Conservation (phyloP, 2,329 filamentous ascomycete species). For the Metarhizium rileyi region DNA sequence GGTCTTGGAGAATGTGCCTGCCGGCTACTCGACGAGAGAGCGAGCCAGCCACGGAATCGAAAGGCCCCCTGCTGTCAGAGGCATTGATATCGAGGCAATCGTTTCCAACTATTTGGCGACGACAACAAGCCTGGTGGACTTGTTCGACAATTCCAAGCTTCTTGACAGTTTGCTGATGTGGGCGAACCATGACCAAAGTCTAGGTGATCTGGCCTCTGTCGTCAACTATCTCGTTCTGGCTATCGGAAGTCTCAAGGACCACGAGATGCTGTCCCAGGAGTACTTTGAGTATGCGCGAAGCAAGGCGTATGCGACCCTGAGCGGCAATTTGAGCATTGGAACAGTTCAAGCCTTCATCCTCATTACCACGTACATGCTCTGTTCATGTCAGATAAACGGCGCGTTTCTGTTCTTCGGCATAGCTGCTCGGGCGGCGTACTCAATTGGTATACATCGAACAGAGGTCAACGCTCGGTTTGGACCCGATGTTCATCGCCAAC, state of each 20-base stretch:
- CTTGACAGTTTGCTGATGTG: constrained; percentile 31
- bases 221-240: constrained; percentile 41
- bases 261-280: constrained; percentile 30
- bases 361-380: constrained; percentile 44
- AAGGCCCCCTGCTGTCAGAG: constrained; percentile 18
- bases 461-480: constrained; percentile 45
- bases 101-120: constrained; percentile 28
- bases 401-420: constrained; percentile 46
- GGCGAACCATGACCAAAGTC: constrained; percentile 23
- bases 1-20: constrained; percentile 35
- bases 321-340: constrained; percentile 36
- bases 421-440: constrained; percentile 41
- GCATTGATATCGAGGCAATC: constrained; percentile 16
- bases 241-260: constrained; percentile 34
- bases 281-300: constrained; percentile 42
- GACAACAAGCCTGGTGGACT: constrained; percentile 37
- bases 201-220: constrained; percentile 29
- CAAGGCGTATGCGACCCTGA: constrained; percentile 33
- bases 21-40: constrained; percentile 9
- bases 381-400: constrained; percentile 44
- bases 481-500: constrained; percentile 28
- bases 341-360: constrained; percentile 42
- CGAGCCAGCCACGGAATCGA: background rate
- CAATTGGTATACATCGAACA: constrained; percentile 42
- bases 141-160: constrained; percentile 34